Evolutionary conservation across 352 stramenopile genomes (phyloP).

Genomic region (Globisporangium iwayamae): DNA sequence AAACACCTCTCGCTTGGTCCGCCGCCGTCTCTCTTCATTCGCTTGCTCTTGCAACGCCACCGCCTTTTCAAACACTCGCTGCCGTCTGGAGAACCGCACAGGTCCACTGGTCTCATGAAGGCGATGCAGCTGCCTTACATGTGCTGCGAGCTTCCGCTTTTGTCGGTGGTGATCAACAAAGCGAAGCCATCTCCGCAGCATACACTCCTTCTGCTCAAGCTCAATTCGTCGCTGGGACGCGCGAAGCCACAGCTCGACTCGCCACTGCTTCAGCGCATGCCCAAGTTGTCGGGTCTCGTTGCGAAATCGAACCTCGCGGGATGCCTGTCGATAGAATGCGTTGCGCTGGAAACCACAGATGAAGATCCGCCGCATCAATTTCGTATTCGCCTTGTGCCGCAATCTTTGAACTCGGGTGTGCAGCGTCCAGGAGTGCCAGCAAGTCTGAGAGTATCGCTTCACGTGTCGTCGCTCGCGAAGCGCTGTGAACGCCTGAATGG

Average conservation of each 20-base stretch:
- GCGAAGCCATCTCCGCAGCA: constrained; percentile 3
- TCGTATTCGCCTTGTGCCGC: background rate
- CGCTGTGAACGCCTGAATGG: constrained; percentile 4
- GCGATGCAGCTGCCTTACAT: constrained; percentile 1
- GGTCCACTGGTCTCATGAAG: background rate
- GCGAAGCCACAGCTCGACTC: constrained; percentile 12
- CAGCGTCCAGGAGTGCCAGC: constrained; percentile 3
- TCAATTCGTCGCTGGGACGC: background rate
- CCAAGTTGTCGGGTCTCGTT: background rate
- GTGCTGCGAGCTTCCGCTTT: background rate
- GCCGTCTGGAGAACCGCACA: background rate
- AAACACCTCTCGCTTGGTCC: background rate
- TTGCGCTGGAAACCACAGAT: constrained; percentile 6
- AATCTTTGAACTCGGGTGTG: background rate
- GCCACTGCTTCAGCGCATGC: constrained; percentile 4
- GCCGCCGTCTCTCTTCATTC: background rate
- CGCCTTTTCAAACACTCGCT: constrained; percentile 3
- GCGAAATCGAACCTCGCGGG: background rate
- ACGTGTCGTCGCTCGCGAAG: background rate
- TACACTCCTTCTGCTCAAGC: background rate
- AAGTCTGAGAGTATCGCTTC: background rate
- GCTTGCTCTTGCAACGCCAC: constrained; percentile 1
- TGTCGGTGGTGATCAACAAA: constrained; percentile 4
- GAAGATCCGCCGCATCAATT: constrained; percentile 4
- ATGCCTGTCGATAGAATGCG: background rate